Evolutionary conservation across 2,329 filamentous ascomycete species (phyloP), one percentile per base, ranked within the genome.

Genomic region (Rhinocladiella similis): DNA sequence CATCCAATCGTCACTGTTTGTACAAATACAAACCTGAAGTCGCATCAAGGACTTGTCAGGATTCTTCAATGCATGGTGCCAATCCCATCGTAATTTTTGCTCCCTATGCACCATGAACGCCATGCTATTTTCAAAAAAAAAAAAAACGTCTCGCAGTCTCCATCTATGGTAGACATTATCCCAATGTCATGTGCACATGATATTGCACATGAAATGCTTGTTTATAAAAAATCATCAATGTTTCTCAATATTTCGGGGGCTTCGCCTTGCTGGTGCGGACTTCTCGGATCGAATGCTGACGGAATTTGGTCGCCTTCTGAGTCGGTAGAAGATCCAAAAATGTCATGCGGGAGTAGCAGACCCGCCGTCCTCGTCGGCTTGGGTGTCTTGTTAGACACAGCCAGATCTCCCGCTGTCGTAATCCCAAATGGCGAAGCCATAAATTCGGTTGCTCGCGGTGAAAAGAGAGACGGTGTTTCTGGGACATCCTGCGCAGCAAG

Each of bases 361-460:
- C 38, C 54, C 47, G 43, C 16, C 10, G 38, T 41, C 38, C 18
- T 56, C 14, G 45, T 14, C 3, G 43, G 41, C 27, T 54, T 52
- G 16, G 41, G 39, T 16, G 22, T 46, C 38, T 13, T 22, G 19
- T 27, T 38, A 5, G 27, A 7, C 14, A 53, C 45, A 16, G 69
- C 65, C 16, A 71, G 61, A 56, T 75, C 72, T 27, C 72, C 71
- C 12, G 68, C 68, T 16, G 64, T 60, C 12, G 68, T 67, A 16
- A 69, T 68, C 4, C 71, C 68, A 50, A 76, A 68, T 3, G 73
- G 70, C 5, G 71, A 69, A 4, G 72, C 67, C 59, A 75, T 64
- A 54, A 78, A 79, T 39, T 73, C 72, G 6, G 70, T 72, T 2
- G 74, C 75, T 41, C 75, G 68, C 2, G 77, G 77, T 2, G 77